Percentiles rank a stretch among this genome's conserved stretches.
These are phyloP conservation scores for Cladosporium sp. DNA, from an alignment of 2,329 filamentous ascomycete species.

Conservation along the genomic window DNA sequence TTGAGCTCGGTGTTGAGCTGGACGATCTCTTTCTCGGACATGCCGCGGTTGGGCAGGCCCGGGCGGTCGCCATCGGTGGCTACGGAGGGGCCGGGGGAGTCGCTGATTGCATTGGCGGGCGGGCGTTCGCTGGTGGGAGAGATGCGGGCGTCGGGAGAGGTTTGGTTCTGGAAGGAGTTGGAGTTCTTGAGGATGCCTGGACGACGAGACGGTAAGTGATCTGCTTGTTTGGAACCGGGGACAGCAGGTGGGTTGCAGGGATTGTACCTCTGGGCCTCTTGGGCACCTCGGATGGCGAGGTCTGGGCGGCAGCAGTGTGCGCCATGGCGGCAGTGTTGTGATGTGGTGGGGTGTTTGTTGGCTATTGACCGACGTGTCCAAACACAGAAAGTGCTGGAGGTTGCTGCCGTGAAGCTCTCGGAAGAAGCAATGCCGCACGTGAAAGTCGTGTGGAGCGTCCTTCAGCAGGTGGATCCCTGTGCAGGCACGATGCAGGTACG, in stretches of 20 bases:
- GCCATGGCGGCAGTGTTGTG: slow-evolving; percentile 20
- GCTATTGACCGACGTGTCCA: too few relatives aligned
- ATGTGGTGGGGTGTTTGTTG: not conserved
- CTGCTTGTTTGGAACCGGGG: slow-evolving; percentile 1
- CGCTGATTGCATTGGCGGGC: slow-evolving; percentile 2
- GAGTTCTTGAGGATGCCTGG: slow-evolving; percentile 93
- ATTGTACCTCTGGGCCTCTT: slow-evolving; percentile 40
- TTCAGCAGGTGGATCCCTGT: not conserved
- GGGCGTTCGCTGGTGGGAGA: slow-evolving; percentile 39
- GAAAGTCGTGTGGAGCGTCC: not conserved
- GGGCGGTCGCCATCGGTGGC: slow-evolving; percentile 29
- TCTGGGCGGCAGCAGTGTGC: slow-evolving; percentile 21
- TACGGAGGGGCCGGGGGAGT: slow-evolving; percentile 27
- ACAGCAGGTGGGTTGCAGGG: not conserved
- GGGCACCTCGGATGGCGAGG: slow-evolving; percentile 26
- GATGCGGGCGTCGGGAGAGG: slow-evolving; percentile 41
- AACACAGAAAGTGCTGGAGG: too few relatives aligned
- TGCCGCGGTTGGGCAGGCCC: slow-evolving; percentile 40
- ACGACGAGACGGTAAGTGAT: slow-evolving; percentile 3
- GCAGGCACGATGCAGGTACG: slow-evolving; percentile 7
- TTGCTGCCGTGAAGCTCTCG: not conserved
- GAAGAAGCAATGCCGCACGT: not conserved
- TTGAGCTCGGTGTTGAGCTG: slow-evolving; percentile 93
- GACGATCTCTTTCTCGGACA: slow-evolving; percentile 79
- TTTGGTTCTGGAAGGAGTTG: slow-evolving; percentile 51